Percentiles rank a stretch among this genome's conserved stretches.
Conservation (phyloP, 352 stramenopile genomes). For the Phytophthora meadii region DNA sequence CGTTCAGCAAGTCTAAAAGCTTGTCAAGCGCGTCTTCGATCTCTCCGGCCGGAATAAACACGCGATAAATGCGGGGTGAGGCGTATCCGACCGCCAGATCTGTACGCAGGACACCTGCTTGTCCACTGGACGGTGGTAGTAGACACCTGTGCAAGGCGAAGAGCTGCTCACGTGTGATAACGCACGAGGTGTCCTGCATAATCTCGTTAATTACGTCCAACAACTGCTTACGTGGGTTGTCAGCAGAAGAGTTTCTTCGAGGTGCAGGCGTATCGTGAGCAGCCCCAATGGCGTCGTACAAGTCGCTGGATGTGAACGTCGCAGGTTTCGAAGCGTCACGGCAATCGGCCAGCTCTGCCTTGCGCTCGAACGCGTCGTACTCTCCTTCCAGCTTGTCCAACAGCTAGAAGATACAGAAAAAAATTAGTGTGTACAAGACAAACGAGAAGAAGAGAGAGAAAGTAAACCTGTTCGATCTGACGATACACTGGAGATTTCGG, state of each 20-base stretch:
- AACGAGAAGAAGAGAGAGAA: conserved; percentile 1
- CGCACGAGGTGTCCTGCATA: conserved; percentile 55
- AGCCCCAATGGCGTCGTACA: conserved; percentile 78
- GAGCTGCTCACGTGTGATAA: conserved; percentile 70
- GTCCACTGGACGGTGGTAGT: conserved; percentile 44
- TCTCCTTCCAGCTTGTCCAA: conserved; percentile 52
- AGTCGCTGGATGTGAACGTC: conserved; percentile 68
- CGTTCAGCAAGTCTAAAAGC: conserved; percentile 59
- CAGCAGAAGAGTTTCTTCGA: conserved; percentile 9
- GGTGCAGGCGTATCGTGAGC: conserved; percentile 50
- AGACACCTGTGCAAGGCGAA: conserved; percentile 67
- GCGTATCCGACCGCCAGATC: conserved; percentile 77
- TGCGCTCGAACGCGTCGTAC: conserved; percentile 65
- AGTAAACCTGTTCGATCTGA: conserved; percentile 57
- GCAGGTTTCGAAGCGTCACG: conserved; percentile 43
- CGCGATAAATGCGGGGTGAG: conserved; percentile 80
- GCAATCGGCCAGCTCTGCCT: conserved; percentile 46
- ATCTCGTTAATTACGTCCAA: conserved; percentile 74
- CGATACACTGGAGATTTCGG: conserved; percentile 69
- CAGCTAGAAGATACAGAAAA: conserved; percentile 38
- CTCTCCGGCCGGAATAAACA: conserved; percentile 77
- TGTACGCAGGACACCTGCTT: conserved; percentile 59
- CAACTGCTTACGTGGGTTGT: conserved; percentile 46
- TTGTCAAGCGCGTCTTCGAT: conserved; percentile 54
- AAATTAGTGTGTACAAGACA: not conserved